Conservation (phyloP, 768 basidiomycete species). For the Chalciporus pseudorubinellus region DNA sequence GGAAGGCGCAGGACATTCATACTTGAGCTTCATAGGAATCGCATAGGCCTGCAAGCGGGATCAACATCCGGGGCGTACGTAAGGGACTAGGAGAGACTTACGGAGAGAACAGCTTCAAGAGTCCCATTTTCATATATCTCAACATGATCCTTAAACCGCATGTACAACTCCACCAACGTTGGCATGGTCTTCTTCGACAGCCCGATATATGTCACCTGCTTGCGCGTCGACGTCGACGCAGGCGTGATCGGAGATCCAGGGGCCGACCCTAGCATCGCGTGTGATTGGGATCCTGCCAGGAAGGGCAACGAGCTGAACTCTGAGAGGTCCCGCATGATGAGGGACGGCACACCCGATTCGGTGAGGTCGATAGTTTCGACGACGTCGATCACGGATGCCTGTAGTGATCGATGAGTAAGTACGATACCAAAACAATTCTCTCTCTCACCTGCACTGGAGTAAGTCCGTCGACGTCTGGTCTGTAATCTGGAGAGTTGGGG, state of each 20-base stretch:
- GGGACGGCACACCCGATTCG: constrained; percentile 58
- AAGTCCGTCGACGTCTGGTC: constrained; percentile 82
- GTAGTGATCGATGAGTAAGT: constrained; percentile 15
- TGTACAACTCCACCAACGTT: constrained; percentile 72
- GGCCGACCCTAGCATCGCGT: constrained; percentile 11
- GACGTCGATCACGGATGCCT: constrained; percentile 73
- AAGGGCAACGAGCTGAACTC: constrained; percentile 88
- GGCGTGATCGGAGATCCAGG: constrained; percentile 13
- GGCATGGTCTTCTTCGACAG: constrained; percentile 90
- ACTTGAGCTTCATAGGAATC: constrained; percentile 91
- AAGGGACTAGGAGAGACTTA: constrained; percentile 33
- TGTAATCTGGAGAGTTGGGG: constrained; percentile 76
- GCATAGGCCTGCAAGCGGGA: constrained; percentile 62
- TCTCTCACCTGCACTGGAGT: constrained; percentile 71
- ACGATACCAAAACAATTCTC: neutral
- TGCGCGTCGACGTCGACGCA: constrained; percentile 36
- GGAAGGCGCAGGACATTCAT: constrained; percentile 88
- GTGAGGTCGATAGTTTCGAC: constrained; percentile 66
- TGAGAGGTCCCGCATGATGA: constrained; percentile 80
- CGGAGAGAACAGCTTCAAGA: constrained; percentile 77
- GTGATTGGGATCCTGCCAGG: constrained; percentile 69
- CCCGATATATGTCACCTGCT: constrained; percentile 84
- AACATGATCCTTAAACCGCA: constrained; percentile 55
- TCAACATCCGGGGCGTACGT: too few species aligned
- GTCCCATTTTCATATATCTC: constrained; percentile 81